These are phyloP conservation scores for Apium graveolens DNA, from an alignment of 129 eudicot species.

Conservation along the genomic window DNA sequence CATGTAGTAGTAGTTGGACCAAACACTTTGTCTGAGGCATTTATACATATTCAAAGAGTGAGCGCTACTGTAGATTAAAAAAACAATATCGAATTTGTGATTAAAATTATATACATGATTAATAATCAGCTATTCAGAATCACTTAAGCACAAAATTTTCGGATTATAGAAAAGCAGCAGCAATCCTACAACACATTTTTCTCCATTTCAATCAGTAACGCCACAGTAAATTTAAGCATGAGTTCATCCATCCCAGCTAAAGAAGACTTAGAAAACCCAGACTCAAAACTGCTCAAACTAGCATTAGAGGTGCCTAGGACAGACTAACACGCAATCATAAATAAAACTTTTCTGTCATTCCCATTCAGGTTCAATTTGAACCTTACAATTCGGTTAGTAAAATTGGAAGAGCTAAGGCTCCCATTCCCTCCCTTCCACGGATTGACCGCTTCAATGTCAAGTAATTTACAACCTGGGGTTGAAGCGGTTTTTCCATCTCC, in stretches of 20 bases:
- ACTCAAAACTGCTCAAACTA: background rate
- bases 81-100: background rate
- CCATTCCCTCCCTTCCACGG: background rate
- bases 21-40: constrained; percentile 73
- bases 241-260: background rate
- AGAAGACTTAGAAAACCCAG: background rate
- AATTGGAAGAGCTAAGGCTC: background rate
- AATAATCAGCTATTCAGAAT: background rate
- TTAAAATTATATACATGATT: background rate
- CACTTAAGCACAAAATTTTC: background rate
- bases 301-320: background rate
- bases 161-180: background rate
- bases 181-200: background rate
- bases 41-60: background rate
- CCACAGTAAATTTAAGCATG: background rate
- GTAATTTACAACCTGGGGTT: background rate
- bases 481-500: background rate
- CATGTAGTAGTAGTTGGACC: constrained; percentile 99
- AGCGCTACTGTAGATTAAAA: constrained; percentile 10
- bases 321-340: background rate
- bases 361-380: background rate
- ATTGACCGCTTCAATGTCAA: background rate
- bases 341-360: background rate
- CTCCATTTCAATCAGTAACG: background rate
- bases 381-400: background rate